Evolutionary conservation across 2,329 filamentous ascomycete species (phyloP), one percentile per base, ranked within the genome.

Genomic region (Microsporum ferrugineum): DNA sequence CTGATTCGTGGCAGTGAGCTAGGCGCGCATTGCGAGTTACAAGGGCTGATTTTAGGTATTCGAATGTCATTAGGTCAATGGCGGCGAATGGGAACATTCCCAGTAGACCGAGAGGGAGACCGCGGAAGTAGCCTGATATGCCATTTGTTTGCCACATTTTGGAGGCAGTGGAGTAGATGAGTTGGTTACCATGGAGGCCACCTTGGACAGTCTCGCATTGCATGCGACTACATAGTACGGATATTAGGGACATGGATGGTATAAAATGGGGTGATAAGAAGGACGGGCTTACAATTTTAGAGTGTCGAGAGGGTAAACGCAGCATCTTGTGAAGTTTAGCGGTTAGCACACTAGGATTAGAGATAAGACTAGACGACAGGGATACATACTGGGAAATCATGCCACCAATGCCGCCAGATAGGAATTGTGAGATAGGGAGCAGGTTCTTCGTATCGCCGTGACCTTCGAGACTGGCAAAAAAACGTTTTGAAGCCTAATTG

Each of bases 21-120:
- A 80, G 76, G 62, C 83, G 84, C 10, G 90, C 88, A 69, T 90
- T 88, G 65, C 86, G 86, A 2, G 76, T 76, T 38, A 87, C 82
- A 65, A 95, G 84, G 5, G 80, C 80, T 56, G 83, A 84, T 76
- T 99, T 99, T 64, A 96, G 82, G 63, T 94, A 85, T 75, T 99
- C 94, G 70, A 97, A 99, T 0, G 90, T 96, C 65, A 89, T 90
- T 69, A 99, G 87, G 71, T 99, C 94, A 70, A 99, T 95, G 57
- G 94, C 94, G 47, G 91, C 92, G 73, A 97, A 99, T 0, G 94
- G 94, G 69, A 99, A 99, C 85, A 97, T 96, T 71, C 94, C 94
- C 58, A 96, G 77, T 2, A 99, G 81, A 14, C 94, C 94, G 83
- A 97, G 94, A 0, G 91, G 91, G 38, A 99, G 82, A 45, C 94